Evolutionary conservation across 1,284 basidiomycete genomes (phyloP), one percentile per base, ranked within the genome.

Genomic region (Fomitiporia mediterranea): DNA sequence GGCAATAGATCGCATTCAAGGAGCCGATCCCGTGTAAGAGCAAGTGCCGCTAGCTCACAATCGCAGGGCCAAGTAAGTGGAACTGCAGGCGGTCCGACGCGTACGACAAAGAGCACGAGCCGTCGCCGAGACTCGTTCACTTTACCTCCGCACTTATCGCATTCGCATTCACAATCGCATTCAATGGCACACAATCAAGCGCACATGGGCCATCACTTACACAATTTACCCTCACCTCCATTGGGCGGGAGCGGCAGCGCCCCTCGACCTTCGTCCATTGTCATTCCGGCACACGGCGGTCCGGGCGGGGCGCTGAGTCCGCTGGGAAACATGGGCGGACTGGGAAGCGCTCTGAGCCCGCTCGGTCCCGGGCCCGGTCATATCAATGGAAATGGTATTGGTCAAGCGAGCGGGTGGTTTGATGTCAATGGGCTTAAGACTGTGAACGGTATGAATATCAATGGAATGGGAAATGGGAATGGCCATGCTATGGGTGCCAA

Each of bases 71-170:
- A 63, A 17, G n/a, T n/a, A n/a, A n/a, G n/a, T n/a, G n/a, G n/a
- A n/a, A n/a, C n/a, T n/a, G 17, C 32, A 42, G 67, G 73, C 5
- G 80, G 81, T 7, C 83, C 81, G 6, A 75, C 78, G 7, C 69
- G 80, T 54, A 79, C 77, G 5, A 71, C 73, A 2, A 59, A 61
- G 25, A 56, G 57, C 42, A 53, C 65, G 67, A 48, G 69, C 79
- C 11, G 64, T 74, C 42, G 69, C 79, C 43, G 59, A 21, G 55
- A 50, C 40, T 55, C 51, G 53, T 56, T 55, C 56, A 60, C 56
- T 17, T 44, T 58, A 11, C 53, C 51, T 13, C 51, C 59, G 1
- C 57, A 57, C 47, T 27, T 54, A n/a, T 23, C 46, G 0, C 57
- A 58, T 27, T 43, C 52, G 7, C 57, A 58, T 32, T 50, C 51